Percentiles rank a stretch among this genome's conserved stretches.
phyloP scores from a whole-genome alignment of 805 yeast species.

The Myxozyma melibiosi region DNA sequence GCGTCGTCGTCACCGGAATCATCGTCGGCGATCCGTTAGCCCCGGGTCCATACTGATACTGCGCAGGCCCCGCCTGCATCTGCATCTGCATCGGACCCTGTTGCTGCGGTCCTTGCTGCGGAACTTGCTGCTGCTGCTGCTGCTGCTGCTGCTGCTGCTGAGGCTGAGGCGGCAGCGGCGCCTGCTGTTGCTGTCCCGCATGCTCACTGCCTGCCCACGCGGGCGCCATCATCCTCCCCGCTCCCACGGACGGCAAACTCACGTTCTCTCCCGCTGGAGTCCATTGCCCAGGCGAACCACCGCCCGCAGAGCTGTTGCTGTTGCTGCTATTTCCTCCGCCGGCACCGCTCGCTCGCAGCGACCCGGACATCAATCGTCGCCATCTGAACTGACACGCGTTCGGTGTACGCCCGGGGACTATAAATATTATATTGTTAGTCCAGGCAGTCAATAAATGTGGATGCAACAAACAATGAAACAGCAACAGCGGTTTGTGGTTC shows the following conservation, averaged over 20 bases:
- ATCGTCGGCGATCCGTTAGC: slow-evolving; percentile 12
- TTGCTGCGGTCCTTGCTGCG: slow-evolving; percentile 8
- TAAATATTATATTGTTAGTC: neutral
- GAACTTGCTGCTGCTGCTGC: neutral
- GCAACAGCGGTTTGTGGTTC: neutral
- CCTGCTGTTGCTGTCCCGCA: neutral
- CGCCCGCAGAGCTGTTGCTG: neutral
- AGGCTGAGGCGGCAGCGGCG: slow-evolving; percentile 1
- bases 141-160: neutral
- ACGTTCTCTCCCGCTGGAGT: neutral
- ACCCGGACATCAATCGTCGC: slow-evolving; percentile 64
- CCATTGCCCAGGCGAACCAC: slow-evolving; percentile 3
- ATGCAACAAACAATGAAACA: neutral
- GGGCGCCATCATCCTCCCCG: neutral
- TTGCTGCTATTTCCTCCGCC: slow-evolving; percentile 2
- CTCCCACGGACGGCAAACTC: no score
- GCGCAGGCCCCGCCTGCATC: neutral
- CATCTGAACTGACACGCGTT: slow-evolving; percentile 89
- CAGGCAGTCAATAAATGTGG: neutral
- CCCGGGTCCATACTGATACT: neutral
- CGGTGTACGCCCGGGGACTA: slow-evolving; percentile 72
- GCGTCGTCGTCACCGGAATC: slow-evolving; percentile 17
- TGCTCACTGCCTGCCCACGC: neutral
- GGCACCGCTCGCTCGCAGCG: slow-evolving; percentile 40
- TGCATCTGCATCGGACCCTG: neutral